phyloP scores from a whole-genome alignment of 176 grass and related monocot species.

The Oryza meyeriana region DNA sequence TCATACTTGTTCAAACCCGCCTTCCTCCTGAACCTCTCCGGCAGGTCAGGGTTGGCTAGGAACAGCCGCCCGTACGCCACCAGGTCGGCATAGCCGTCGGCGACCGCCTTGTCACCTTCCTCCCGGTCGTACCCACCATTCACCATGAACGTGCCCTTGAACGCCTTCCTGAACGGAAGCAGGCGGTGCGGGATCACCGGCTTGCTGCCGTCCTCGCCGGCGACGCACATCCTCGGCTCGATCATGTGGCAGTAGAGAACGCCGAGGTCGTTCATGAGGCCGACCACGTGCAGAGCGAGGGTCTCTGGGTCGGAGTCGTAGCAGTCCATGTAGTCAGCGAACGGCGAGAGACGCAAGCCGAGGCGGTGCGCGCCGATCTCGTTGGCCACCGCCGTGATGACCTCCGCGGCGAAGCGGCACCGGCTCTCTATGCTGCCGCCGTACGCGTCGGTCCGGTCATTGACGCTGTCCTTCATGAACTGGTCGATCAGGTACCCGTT shows the following conservation, averaged over 20 bases:
- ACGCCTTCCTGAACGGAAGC: conserved; percentile 46
- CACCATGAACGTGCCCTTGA: conserved; percentile 67
- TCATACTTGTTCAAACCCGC: conserved; percentile 55
- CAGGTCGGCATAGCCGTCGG: conserved; percentile 57
- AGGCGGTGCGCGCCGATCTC: conserved; percentile 62
- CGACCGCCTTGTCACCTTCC: conserved; percentile 42
- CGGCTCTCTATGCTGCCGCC: conserved; percentile 76
- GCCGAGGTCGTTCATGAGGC: conserved; percentile 54
- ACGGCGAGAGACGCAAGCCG: conserved; percentile 74
- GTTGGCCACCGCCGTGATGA: conserved; percentile 52
- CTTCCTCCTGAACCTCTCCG: conserved; percentile 58
- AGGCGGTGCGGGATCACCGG: conserved; percentile 57
- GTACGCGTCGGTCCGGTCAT: conserved; percentile 71
- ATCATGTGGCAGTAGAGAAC: conserved; percentile 88
- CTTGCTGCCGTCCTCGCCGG: conserved; percentile 66
- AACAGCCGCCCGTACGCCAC: conserved; percentile 84
- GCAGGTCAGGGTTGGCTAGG: conserved; percentile 84
- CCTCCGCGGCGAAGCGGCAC: conserved; percentile 61
- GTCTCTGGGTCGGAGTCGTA: conserved; percentile 64
- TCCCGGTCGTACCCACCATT: conserved; percentile 86
- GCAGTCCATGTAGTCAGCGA: conserved; percentile 84
- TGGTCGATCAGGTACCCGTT: conserved; percentile 93
- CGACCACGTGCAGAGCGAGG: conserved; percentile 64
- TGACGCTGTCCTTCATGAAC: conserved; percentile 92
- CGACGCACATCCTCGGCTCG: conserved; percentile 64